Conservation (phyloP, 2,329 filamentous ascomycete species). For the Trichoderma sp. region DNA sequence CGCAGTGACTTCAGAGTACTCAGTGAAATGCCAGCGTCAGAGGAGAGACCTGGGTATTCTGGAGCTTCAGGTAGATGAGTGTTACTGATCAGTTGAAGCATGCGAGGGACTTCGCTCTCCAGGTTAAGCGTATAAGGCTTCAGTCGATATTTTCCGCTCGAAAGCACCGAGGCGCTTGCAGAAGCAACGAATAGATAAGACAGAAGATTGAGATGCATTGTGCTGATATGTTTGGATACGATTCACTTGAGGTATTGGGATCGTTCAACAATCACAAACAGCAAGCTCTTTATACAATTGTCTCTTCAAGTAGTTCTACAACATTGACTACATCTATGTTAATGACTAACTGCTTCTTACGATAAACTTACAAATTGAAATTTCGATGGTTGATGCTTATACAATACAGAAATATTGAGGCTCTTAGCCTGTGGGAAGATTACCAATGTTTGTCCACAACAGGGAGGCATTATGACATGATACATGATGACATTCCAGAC, state of each 20-base stretch:
- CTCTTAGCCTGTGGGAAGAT: background rate
- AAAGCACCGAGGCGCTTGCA: background rate
- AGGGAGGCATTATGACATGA: background rate
- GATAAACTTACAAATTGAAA: background rate
- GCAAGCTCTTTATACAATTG: background rate
- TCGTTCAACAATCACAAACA: too few species aligned
- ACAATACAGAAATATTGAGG: too few species aligned
- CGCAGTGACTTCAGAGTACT: slow-evolving; percentile 21
- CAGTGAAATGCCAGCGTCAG: slow-evolving; percentile 22
- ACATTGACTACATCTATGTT: background rate
- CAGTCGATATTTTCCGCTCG: background rate
- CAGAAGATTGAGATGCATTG: background rate
- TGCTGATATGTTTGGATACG: background rate
- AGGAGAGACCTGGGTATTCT: background rate
- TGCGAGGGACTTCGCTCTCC: background rate
- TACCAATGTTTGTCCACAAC: background rate
- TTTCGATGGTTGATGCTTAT: background rate
- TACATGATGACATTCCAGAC: background rate
- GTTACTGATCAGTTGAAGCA: slow-evolving; percentile 28
- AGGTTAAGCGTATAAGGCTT: background rate
- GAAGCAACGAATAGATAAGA: background rate
- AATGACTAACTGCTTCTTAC: background rate
- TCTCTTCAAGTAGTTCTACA: background rate
- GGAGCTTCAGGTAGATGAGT: slow-evolving; percentile 15
- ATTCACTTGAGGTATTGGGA: rapidly evolving